Evolutionary conservation across 2,329 filamentous ascomycete genomes (phyloP), one percentile per base, ranked within the genome.

Genomic region (Truncatella angustata): DNA sequence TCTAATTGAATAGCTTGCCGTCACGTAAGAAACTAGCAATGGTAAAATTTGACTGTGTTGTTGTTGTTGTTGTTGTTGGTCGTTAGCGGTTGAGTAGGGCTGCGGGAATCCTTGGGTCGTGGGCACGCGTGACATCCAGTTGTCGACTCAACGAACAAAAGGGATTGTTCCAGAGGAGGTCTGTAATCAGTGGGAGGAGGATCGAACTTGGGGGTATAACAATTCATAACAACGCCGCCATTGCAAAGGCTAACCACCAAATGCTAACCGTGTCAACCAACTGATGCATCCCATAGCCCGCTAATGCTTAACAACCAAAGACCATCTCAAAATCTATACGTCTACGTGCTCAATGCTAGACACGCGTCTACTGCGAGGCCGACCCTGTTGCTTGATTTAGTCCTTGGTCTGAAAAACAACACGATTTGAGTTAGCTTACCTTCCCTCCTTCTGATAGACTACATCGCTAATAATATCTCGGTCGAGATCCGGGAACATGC

Each of bases 401-500:
- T 28, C 24, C 18, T n/a, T 18, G 2, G 4, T 23, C 30, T 44
- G 32, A 32, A 50, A 35, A 44, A 50, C 26, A 18, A 81, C 88
- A n/a, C n/a, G n/a, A n/a, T n/a, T n/a, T n/a, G n/a, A n/a, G n/a
- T n/a, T n/a, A n/a, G n/a, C n/a, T 74, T 70, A 93, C 91, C 90
- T 84, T 66, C 94, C 95, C 71, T 97, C 87, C 73, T 99, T 97
- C 74, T 95, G 85, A 68, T 93, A 86, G 23, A 99, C 94, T 36
- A 99, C 94, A 73, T 99, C 94, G 63, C 92, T 92, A 66, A 99
- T 97, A 34, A 99, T 82, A 45, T 99, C 95, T 63, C 85, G 84
- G 69, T 99, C 94, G 47, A 99, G 76, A 65, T 95, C 91, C 1
- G 94, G 94, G 68, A 99, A 99, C 94, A 99, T 99, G 61, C 91